Evolutionary conservation across 371 early-diverging fungal genomes (phyloP), one percentile per base, ranked within the genome.

Genomic region (Phascolomyces articulosus): DNA sequence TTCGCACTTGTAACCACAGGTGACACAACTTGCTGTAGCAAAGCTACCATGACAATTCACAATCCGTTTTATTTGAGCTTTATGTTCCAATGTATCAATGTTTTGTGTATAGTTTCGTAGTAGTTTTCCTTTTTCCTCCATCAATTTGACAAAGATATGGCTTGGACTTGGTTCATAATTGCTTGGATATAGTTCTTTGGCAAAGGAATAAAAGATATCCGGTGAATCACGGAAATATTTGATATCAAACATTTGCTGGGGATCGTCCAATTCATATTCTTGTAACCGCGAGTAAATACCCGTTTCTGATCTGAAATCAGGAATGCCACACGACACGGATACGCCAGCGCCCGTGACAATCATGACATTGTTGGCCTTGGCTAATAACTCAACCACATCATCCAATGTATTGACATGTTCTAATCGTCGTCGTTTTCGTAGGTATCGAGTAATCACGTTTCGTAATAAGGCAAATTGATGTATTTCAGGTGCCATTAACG

Each of bases 71-170:
- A 99, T 94, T 13, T 97, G 96, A 6, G 96, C 93, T 40, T 87
- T 87, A 54, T 93, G 91, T 76, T 99, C 99, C 40, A 99, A 74
- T 0, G 96, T 96, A 75, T 99, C 99, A 53, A 99, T 98, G 69
- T 99, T 99, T 67, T 99, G 99, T 4, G 99, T 98, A 71, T 99
- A 99, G 65, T 98, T 95, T 55, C 97, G 83, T 28, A 98, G 71
- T 47, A 96, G 81, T 71, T 94, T 90, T 13, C 89, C 92, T 58
- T 88, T 77, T 1, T 92, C 85, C 66, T 96, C 95, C 18, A 97
- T 79, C 41, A 92, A 66, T 73, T 90, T 91, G 63, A 99, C 91
- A 79, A 99, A 98, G 53, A 83, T 66, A 80, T 99, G 99, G 8
- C 95, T 90, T 0, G 92, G 90, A 11, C 98, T 94, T 7, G 99